phyloP scores from a whole-genome alignment of 345 rosid species.

The Euphorbia tirucalli region DNA sequence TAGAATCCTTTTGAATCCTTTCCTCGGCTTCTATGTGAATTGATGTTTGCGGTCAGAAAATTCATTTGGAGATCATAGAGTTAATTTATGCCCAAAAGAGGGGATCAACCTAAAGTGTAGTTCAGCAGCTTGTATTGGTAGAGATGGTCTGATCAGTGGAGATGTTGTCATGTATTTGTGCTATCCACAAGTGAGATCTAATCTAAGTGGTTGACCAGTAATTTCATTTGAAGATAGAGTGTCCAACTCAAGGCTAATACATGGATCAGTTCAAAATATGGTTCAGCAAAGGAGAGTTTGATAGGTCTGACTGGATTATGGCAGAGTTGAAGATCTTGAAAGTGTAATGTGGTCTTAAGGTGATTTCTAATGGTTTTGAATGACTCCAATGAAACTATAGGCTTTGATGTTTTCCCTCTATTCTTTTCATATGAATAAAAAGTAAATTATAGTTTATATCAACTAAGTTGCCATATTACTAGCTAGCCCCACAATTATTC shows the following conservation, averaged over 20 bases:
- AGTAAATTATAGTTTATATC: not conserved
- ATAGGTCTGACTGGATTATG: not conserved
- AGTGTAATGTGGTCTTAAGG: not conserved
- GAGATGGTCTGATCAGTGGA: not conserved
- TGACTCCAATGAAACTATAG: not conserved
- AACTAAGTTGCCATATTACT: not conserved
- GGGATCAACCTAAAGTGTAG: not conserved
- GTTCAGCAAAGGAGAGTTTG: not conserved
- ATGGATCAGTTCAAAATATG: not conserved
- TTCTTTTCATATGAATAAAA: not conserved
- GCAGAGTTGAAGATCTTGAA: too few species aligned
- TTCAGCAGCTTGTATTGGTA: not conserved
- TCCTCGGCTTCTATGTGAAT: too few species aligned
- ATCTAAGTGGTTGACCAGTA: not conserved
- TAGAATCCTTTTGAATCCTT: too few species aligned
- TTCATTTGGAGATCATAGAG: not conserved
- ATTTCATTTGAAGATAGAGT: too few species aligned
- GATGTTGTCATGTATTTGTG: not conserved
- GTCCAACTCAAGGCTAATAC: too few species aligned
- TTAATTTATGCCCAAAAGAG: not conserved
- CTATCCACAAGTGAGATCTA: not conserved
- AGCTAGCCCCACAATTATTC: not conserved
- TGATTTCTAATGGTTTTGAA: not conserved
- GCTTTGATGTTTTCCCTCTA: not conserved
- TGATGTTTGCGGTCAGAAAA: not conserved